Conservation (phyloP, 2,329 filamentous ascomycete species). For the Neodidymelliopsis sp. region DNA sequence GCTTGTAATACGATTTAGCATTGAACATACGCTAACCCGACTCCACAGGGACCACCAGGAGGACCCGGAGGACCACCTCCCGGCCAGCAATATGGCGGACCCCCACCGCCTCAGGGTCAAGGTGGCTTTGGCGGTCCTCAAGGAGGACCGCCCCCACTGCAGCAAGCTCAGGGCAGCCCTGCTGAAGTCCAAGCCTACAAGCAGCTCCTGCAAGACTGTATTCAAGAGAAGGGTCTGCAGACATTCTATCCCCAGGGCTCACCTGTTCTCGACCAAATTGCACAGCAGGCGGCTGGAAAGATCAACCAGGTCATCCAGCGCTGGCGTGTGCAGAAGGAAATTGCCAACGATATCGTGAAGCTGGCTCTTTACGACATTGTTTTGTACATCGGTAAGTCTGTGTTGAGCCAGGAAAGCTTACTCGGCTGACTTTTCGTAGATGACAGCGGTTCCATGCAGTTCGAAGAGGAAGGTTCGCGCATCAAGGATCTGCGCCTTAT, state of each 20-base stretch:
- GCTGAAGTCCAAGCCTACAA: slow-evolving; percentile 64
- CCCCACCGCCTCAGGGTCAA: slow-evolving; percentile 31
- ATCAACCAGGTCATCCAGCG: slow-evolving; percentile 64
- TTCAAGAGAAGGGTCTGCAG: slow-evolving; percentile 68
- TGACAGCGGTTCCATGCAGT: slow-evolving; percentile 74
- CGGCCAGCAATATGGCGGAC: slow-evolving; percentile 43
- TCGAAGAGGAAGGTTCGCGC: slow-evolving; percentile 71
- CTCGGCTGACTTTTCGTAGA: slow-evolving; percentile 51
- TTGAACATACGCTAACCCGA: slow-evolving; percentile 21
- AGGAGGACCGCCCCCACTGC: slow-evolving; percentile 43
- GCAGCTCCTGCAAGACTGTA: slow-evolving; percentile 61
- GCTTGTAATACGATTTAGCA: background rate
- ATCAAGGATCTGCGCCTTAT: slow-evolving; percentile 73
- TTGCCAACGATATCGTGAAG: slow-evolving; percentile 69
- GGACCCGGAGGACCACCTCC: slow-evolving; percentile 43
- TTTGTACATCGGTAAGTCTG: slow-evolving; percentile 61
- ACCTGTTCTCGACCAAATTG: slow-evolving; percentile 60
- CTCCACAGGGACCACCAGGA: slow-evolving; percentile 30
- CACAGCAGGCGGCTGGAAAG: slow-evolving; percentile 57
- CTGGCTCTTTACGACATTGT: slow-evolving; percentile 68
- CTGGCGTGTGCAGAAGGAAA: slow-evolving; percentile 65
- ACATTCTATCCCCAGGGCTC: slow-evolving; percentile 65
- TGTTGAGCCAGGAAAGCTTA: background rate
- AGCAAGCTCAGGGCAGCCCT: slow-evolving; percentile 53
- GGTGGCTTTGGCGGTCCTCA: slow-evolving; percentile 38